Percentiles rank a stretch among this genome's conserved stretches.
Evolutionary conservation across 1,139 yeast species (phyloP).

Genomic region (Scheffersomyces illinoinensis): DNA sequence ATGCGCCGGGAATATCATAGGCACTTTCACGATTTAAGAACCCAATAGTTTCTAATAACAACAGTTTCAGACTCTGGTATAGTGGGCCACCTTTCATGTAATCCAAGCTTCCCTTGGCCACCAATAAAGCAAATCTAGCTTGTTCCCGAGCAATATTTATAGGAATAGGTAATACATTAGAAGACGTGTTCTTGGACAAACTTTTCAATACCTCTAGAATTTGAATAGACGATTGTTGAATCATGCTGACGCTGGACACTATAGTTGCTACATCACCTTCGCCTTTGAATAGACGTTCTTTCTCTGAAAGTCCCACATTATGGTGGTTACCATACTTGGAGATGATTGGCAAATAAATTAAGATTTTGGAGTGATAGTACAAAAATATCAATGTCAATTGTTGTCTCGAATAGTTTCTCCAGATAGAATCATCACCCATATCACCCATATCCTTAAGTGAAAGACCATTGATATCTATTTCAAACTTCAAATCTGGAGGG

Average conservation of each 20-base stretch:
- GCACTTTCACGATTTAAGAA: conserved; percentile 52
- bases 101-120: conserved; percentile 79
- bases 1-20: conserved; percentile 58
- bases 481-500: conserved; percentile 62
- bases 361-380: conserved; percentile 77
- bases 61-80: conserved; percentile 63
- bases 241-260: conserved; percentile 59
- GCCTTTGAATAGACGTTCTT: conserved; percentile 35
- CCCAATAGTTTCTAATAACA: conserved; percentile 50
- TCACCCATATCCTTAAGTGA: conserved; percentile 40
- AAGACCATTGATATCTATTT: conserved; percentile 65
- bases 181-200: conserved; percentile 41
- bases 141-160: conserved; percentile 69
- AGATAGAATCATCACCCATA: conserved; percentile 32
- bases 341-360: conserved; percentile 77
- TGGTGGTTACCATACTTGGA: conserved; percentile 47
- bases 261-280: conserved; percentile 20
- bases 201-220: conserved; percentile 60
- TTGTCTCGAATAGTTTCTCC: conserved; percentile 43
- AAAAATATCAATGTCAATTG: conserved; percentile 62
- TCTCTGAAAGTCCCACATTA: conserved; percentile 45
- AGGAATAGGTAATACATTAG: conserved; percentile 60
- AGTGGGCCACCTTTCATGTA: conserved; percentile 83
- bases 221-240: conserved; percentile 74
- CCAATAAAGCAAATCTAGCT: conserved; percentile 66